These are phyloP conservation scores for Quercus rubra DNA, from an alignment of 306 rosid genomes.

Conservation along the genomic window DNA sequence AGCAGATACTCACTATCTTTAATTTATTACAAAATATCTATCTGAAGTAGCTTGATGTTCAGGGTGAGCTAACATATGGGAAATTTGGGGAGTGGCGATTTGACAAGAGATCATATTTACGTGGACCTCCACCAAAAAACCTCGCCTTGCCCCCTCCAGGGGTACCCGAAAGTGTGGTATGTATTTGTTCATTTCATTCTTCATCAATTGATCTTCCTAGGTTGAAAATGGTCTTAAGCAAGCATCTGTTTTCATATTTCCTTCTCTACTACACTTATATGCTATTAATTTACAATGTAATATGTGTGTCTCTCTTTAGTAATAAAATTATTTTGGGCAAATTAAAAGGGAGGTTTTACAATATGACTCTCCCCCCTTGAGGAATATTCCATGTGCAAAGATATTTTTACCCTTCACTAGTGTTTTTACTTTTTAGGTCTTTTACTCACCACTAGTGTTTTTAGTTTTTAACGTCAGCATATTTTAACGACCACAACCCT, in stretches of 20 bases:
- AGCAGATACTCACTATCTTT: background rate
- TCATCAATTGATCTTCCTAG: conserved; percentile 2
- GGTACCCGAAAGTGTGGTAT: conserved; percentile 99
- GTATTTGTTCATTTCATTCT: conserved; percentile 24
- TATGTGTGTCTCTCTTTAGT: too few species aligned
- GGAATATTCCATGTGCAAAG: too few species aligned
- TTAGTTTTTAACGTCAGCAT: too few species aligned
- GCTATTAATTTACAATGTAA: too few species aligned
- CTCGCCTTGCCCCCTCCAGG: conserved; percentile 88
- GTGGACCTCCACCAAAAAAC: conserved; percentile 83
- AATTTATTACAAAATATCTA: conserved; percentile 1
- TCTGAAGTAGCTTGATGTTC: conserved; percentile 17
- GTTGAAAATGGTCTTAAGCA: conserved; percentile 18
- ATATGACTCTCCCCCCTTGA: too few species aligned
- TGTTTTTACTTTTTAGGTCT: too few species aligned
- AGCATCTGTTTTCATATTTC: background rate
- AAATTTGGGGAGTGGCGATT: conserved; percentile 95
- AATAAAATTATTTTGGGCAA: too few species aligned
- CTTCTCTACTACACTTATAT: background rate
- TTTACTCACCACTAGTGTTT: too few species aligned
- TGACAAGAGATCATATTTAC: conserved; percentile 84
- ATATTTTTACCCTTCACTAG: too few species aligned
- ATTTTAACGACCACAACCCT: too few species aligned
- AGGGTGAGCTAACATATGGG: conserved; percentile 94
- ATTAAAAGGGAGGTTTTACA: too few species aligned